A percentile compares a stretch with the other conserved stretches of the same genome.
Conservation (phyloP, 139 green algal genomes). For the Astrephomene gubernaculifera region DNA sequence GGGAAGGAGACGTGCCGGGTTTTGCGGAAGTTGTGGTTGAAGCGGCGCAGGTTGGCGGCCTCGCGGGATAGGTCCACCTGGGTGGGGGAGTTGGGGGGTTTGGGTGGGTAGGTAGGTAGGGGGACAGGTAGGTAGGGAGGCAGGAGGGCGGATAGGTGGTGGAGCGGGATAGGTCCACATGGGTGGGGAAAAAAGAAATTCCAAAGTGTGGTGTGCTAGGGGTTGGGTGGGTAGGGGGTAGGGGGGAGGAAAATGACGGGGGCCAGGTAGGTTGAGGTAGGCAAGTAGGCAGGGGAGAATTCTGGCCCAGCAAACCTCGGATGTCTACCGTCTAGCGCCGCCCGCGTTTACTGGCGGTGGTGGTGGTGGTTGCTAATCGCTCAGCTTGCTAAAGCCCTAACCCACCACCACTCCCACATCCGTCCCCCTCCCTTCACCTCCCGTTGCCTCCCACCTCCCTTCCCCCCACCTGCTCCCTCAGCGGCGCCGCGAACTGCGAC, state of each 20-base stretch:
- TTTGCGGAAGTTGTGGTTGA: constrained; percentile 96
- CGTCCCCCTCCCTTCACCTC: neutral
- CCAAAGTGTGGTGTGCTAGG: no score
- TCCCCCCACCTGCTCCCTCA: constrained; percentile 86
- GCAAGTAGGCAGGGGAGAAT: no score
- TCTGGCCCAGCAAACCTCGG: no score
- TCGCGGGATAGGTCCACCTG: constrained; percentile 95
- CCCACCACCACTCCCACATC: no score
- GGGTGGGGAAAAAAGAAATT: no score
- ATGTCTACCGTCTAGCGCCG: no score
- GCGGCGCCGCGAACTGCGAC: constrained; percentile 95
- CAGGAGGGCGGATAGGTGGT: neutral
- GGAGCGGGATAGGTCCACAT: neutral
- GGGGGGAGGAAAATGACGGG: no score
- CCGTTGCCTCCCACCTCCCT: neutral
- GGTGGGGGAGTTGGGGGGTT: neutral
- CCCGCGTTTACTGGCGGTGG: no score
- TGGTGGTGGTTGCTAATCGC: no score
- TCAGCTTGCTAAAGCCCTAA: no score
- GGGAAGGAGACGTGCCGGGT: constrained; percentile 86
- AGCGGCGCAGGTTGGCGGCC: constrained; percentile 89
- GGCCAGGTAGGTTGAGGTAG: no score
- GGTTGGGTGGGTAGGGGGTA: neutral
- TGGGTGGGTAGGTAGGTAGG: neutral
- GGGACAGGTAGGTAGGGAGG: neutral